Evolutionary conservation across 257 asterid genomes (phyloP), one percentile per base, ranked within the genome.

Genomic region (Solanum dulcamara): DNA sequence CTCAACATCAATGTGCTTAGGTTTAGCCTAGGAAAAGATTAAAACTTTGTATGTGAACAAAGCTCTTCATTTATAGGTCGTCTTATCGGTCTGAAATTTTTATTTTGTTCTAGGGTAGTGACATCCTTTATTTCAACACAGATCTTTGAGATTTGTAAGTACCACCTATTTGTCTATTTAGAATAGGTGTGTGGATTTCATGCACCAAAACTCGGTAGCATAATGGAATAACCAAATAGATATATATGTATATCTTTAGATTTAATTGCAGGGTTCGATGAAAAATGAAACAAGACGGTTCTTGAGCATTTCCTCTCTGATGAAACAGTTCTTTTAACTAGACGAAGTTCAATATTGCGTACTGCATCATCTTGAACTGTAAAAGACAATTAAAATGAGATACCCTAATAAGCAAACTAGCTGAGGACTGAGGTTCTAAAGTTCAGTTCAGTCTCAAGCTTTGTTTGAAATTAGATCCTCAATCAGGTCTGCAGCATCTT

Each of bases 401-500:
- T 77, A 57, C 14, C 82, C 60, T 15, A 77, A 28, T 46, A 33
- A 77, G 35, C 60, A 7, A 75, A 75, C 82, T 75, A 46, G 82
- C 17, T 9, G 60, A 77, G 26, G 60, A 62, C 17, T 9, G 60
- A 77, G 26, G 60, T 8, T 77, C 82, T 46, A 46, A 77, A 42
- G 15, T 75, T 44, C n/a, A 28, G 48, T 37, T 35, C 24, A 68
- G 46, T 83, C 81, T 87, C 83, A 80, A 33, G 53, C 77, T 40
- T 85, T 77, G 60, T 85, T 64, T 68, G 77, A 75, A 71, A 86
- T 30, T 37, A 86, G 86, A 74, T 83, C 81, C 86, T 86, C 88
- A 46, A 86, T 86, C 77, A 86, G 33, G 81, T 86, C 85, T 44
- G 88, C 88, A 42, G 88, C 88, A 50, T 86, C 88, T 79, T 86